Evolutionary conservation across 2,329 filamentous ascomycete genomes (phyloP), one percentile per base, ranked within the genome.

Genomic region (Alternaria metachromatica): DNA sequence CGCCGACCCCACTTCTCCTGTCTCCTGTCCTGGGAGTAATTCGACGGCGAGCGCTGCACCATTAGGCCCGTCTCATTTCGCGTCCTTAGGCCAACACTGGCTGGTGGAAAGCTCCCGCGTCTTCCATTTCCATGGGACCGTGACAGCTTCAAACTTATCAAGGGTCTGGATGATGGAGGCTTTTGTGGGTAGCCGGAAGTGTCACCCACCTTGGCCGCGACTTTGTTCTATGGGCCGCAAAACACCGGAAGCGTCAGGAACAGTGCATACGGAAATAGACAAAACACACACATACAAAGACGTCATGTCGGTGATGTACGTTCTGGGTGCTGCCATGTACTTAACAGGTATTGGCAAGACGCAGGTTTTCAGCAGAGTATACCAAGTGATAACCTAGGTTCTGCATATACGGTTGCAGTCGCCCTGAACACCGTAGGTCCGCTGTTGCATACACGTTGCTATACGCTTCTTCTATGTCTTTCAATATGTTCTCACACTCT

Each of bases 1-100:
- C 41, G 12, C 54, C 23, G 41, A 49, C 60, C 49, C 60, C 55
- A 54, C 55, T 62, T 62, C 60, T 58, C 60, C 48, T 59, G 18
- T 33, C 49, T 59, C 30, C 18, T 48, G 18, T 15, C 53, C 21
- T 51, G 15, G 12, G 28, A 53, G 13, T 18, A 41, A 41, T 9
- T 41, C 30, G 11, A 13, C 30, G 49, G 10, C 49, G 20, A 41
- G 30, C 49, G 28, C 49, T 53, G 49, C 49, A 53, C 49, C 30
- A 53, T 15, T 41, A 15, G 20, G 4, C 23, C 28, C 49, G 28
- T 53, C 49, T 53, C 49, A 53, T 53, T 28, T 53, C 28, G 21
- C 20, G 10, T n/a, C 12, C 20, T 21, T n/a, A 53, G 49, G 20
- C 49, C 28, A 23, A 5, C 49, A 25, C n/a, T 8, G 13, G 20